Percentiles rank a stretch among this genome's conserved stretches.
Evolutionary conservation across 371 early-diverging fungal genomes (phyloP).

Genomic region (Phascolomyces articulosus): DNA sequence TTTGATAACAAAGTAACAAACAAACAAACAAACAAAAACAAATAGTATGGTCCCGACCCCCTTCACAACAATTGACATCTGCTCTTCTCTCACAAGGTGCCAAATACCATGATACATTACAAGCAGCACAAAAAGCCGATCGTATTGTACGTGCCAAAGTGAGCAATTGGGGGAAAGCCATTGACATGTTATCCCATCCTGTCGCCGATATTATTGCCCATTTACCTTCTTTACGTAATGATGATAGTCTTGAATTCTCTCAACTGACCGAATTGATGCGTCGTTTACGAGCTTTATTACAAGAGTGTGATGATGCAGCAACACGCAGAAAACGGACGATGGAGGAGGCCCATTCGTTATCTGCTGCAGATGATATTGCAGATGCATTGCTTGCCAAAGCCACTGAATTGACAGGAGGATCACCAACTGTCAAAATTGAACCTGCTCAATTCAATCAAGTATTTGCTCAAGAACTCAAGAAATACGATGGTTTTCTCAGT

Average conservation of each 20-base stretch:
- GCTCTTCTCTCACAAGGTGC: constrained; percentile 61
- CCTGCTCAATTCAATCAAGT: constrained; percentile 73
- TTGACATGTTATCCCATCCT: constrained; percentile 59
- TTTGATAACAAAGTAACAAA: too few species aligned
- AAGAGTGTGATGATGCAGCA: constrained; percentile 22
- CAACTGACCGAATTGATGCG: constrained; percentile 14
- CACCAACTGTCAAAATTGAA: constrained; percentile 70
- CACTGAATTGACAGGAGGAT: constrained; percentile 48
- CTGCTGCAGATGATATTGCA: constrained; percentile 74
- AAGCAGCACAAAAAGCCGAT: constrained; percentile 73
- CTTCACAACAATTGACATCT: constrained; percentile 63
- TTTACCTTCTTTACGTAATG: constrained; percentile 23
- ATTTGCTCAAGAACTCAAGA: constrained; percentile 65
- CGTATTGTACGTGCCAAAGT: constrained; percentile 66
- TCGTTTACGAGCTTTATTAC: constrained; percentile 17
- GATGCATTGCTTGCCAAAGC: constrained; percentile 38
- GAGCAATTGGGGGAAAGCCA: constrained; percentile 62
- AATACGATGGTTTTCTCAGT: constrained; percentile 60
- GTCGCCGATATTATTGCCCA: constrained; percentile 21
- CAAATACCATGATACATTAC: constrained; percentile 64
- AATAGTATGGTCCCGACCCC: constrained; percentile 66
- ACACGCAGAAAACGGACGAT: constrained; percentile 56
- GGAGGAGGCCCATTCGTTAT: constrained; percentile 57
- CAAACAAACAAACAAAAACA: too few species aligned
- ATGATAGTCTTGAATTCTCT: constrained; percentile 14